Conservation (phyloP, 139 green algal species). For the Desmodesmus armatus region DNA sequence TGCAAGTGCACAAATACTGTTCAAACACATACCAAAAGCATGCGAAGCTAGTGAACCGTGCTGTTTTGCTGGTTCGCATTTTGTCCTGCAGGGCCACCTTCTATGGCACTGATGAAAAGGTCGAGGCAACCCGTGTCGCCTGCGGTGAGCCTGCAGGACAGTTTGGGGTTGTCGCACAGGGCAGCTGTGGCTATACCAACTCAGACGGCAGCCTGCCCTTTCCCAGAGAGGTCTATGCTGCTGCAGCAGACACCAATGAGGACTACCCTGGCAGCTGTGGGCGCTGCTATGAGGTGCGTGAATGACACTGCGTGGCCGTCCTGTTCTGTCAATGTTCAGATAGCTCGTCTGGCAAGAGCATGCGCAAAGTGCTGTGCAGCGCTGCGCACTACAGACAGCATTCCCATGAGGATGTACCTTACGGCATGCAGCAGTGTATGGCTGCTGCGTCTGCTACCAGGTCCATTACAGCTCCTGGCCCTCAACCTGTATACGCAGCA, state of each 20-base stretch:
- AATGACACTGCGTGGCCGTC: no score
- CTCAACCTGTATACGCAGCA: no score
- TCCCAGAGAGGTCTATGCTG: constrained; percentile 15
- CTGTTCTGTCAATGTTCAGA: no score
- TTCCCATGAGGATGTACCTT: no score
- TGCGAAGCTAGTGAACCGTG: background rate
- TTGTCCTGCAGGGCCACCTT: background rate
- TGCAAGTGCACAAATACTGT: background rate
- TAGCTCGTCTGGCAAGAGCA: no score
- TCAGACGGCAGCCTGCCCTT: constrained; percentile 36
- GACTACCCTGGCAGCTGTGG: constrained; percentile 52
- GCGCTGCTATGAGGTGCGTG: constrained; percentile 47
- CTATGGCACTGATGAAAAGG: constrained; percentile 15
- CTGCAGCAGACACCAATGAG: constrained; percentile 18
- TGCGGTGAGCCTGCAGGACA: constrained; percentile 20
- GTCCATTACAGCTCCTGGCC: no score
- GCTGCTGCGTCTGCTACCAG: no score
- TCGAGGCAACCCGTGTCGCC: background rate
- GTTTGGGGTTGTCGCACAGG: constrained; percentile 31
- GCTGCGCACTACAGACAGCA: no score
- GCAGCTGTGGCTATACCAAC: constrained; percentile 47
- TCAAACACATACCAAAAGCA: background rate
- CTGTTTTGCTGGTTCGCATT: background rate
- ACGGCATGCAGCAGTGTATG: no score
- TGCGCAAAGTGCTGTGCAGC: no score